These are phyloP conservation scores for Arthroderma sp. DNA, from an alignment of 2,329 filamentous ascomycete species.

Conservation along the genomic window DNA sequence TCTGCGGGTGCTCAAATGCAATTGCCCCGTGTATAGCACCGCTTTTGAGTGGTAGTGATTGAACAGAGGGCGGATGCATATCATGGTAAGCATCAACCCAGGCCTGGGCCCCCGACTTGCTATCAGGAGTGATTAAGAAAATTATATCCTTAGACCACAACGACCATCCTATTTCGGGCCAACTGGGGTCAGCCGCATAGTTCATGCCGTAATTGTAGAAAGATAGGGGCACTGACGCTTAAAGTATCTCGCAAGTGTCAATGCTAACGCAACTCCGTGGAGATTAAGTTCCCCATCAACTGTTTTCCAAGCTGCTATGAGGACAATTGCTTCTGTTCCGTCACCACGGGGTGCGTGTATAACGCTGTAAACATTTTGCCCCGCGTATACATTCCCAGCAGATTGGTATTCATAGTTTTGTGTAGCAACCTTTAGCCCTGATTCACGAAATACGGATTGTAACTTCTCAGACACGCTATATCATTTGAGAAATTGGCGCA, in stretches of 20 bases:
- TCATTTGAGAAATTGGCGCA: not conserved
- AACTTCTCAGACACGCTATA: slow-evolving; percentile 53
- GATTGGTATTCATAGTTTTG: slow-evolving; percentile 81
- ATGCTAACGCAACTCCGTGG: slow-evolving; percentile 72
- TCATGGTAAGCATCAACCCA: slow-evolving; percentile 98
- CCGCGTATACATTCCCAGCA: slow-evolving; percentile 58
- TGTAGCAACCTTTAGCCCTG: slow-evolving; percentile 74
- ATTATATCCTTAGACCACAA: slow-evolving; percentile 99
- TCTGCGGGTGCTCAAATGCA: slow-evolving; percentile 83
- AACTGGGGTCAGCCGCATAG: not conserved
- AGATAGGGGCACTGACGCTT: slow-evolving; percentile 46
- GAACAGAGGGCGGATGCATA: slow-evolving; percentile 60
- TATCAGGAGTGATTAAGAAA: slow-evolving; percentile 77
- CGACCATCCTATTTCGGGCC: slow-evolving; percentile 58
- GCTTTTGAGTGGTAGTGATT: slow-evolving; percentile 74
- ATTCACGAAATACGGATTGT: slow-evolving; percentile 60
- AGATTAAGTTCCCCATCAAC: slow-evolving; percentile 66
- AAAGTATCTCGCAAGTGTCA: slow-evolving; percentile 88
- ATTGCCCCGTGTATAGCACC: slow-evolving; percentile 86
- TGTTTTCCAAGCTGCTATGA: slow-evolving; percentile 81
- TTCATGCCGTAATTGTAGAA: not conserved
- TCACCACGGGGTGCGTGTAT: slow-evolving; percentile 88
- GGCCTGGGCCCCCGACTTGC: slow-evolving; percentile 77
- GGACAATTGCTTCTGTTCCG: slow-evolving; percentile 90
- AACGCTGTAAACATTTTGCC: slow-evolving; percentile 88